Base-by-base conservation (phyloP, 208 protist genomes). In the Trypanosoma avium region DNA sequence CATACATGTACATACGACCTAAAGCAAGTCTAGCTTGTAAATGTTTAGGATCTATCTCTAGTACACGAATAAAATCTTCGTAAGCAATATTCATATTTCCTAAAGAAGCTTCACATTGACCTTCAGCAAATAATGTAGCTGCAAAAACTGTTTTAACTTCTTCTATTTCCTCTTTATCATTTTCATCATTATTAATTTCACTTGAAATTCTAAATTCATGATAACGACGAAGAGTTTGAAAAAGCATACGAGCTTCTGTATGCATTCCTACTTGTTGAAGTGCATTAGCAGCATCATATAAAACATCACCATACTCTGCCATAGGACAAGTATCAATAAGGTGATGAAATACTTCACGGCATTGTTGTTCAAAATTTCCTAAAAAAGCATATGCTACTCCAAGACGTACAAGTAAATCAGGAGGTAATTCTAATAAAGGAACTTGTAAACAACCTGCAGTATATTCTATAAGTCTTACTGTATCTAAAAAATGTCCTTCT, bases 371-470 rank as follows among this genome's bases (percentile, higher is more conserved):
- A 3, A 67, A 53, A 10, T 75, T 81, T 32, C 84, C 90, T 17
- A 89, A 58, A 56, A 83, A 92, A 22, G 83, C 90, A 63, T 91
- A 92, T 10, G 90, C 86, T 22, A 84, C 83, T n/a, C 79, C 83
- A 17, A 91, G 75, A 12, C 90, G 86, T 21, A 91, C 77, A 27
- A 96, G 75, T 8, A 96, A 70, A 63, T 96, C 90, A 2, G 90
- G 90, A 22, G 84, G 90, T 33, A 96, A 59, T 54, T 92, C 84
- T 35, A 92, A 72, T 49, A 96, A 53, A 32, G 77, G 57, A 30
- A 86, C 77, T 24, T 88, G 62, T 45, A 94, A 50, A 50, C 76
- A 80, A n/a, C 72, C 82, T 26, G 86, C 79, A 19, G 85, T 73
- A 48, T 84, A 82, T 55, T 90, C 71, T 32, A 93, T 54, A 47